These are phyloP conservation scores for Candida saitoana DNA, from an alignment of 805 yeast species.

Conservation along the genomic window DNA sequence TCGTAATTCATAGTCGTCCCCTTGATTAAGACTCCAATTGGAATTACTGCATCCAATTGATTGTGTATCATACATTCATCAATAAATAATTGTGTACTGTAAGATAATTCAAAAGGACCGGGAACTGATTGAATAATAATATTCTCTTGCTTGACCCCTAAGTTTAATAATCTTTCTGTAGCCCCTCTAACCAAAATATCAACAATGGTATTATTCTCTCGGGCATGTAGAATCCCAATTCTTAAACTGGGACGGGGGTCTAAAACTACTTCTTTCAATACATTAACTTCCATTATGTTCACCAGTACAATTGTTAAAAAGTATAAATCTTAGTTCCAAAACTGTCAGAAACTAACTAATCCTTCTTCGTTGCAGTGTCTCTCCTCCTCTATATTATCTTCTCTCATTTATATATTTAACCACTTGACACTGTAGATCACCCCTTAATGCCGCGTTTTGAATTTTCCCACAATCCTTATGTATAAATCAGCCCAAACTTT, in stretches of 20 bases:
- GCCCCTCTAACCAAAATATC: conserved; percentile 80
- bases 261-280: conserved; percentile 71
- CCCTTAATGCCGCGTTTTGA: too few species aligned
- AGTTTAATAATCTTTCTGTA: conserved; percentile 47
- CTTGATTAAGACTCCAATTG: conserved; percentile 92
- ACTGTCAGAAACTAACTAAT: too few species aligned
- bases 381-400: too few species aligned
- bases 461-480: too few species aligned
- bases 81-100: conserved; percentile 57
- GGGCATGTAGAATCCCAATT: conserved; percentile 88
- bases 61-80: conserved; percentile 42
- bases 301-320: too few species aligned
- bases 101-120: conserved; percentile 92
- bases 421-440: too few species aligned
- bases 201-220: conserved; percentile 85
- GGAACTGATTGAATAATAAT: conserved; percentile 85
- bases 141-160: conserved; percentile 74
- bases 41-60: conserved; percentile 78
- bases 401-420: too few species aligned
- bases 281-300: conserved; percentile 81
- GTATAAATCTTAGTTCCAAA: too few species aligned
- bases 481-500: too few species aligned
- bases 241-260: conserved; percentile 56
- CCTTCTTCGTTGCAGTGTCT: too few species aligned
- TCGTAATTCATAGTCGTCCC: conserved; percentile 98